phyloP scores from a whole-genome alignment of 1,139 yeast species.

The Yamadazyma epiphylla region DNA sequence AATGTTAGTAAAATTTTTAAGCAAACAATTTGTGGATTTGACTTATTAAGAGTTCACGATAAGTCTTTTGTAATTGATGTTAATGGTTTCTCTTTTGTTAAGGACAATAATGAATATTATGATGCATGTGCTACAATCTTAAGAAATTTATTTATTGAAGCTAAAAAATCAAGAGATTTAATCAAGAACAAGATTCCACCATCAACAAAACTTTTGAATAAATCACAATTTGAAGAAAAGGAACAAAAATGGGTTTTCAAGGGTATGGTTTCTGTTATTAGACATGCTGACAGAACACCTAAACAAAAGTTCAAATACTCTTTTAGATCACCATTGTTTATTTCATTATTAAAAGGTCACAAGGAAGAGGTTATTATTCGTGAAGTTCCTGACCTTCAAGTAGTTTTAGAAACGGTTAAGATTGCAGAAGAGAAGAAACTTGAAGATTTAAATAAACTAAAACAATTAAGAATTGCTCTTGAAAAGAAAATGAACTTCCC shows the following conservation, averaged over 20 bases:
- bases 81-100: conserved; percentile 96
- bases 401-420: conserved; percentile 80
- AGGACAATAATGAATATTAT: conserved; percentile 84
- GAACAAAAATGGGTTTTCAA: conserved; percentile 96
- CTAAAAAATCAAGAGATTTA: conserved; percentile 42
- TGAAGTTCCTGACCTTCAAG: conserved; percentile 79
- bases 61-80: conserved; percentile 93
- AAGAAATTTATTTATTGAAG: conserved; percentile 67
- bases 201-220: conserved; percentile 32
- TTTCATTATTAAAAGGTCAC: conserved; percentile 87
- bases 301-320: conserved; percentile 97
- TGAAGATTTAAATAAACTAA: conserved; percentile 77
- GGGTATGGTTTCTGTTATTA: conserved; percentile 84
- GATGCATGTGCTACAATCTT: conserved; percentile 79
- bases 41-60: conserved; percentile 83
- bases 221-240: conserved; percentile 62
- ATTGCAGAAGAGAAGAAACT: conserved; percentile 73
- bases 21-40: conserved; percentile 98
- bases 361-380: conserved; percentile 94
- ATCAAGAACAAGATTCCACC: conserved; percentile 38
- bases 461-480: conserved; percentile 74
- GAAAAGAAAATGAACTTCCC: conserved; percentile 88
- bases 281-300: conserved; percentile 99
- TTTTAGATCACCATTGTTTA: conserved; percentile 81
- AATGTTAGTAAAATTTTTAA: conserved; percentile 73